phyloP scores from a whole-genome alignment of 768 basidiomycete species.

The Rhizopogon vulgaris region DNA sequence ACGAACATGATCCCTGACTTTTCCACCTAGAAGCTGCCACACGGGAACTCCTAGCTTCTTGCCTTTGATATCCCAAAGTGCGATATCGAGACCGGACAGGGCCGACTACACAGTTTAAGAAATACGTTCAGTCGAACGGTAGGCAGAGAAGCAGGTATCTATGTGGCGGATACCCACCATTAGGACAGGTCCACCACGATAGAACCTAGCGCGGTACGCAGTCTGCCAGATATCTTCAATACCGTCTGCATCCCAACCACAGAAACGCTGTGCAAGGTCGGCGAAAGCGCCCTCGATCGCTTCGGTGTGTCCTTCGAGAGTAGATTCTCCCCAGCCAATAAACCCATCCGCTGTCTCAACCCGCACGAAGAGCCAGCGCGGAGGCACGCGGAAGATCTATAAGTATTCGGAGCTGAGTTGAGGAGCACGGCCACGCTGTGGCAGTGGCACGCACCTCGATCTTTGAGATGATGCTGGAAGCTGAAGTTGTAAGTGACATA shows the following conservation, averaged over 20 bases:
- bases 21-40: conserved; percentile 65
- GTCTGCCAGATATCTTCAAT: conserved; percentile 73
- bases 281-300: conserved; percentile 62
- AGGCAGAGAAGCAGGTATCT: not conserved
- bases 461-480: conserved; percentile 19
- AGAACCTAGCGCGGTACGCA: conserved; percentile 63
- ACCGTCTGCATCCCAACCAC: conserved; percentile 54
- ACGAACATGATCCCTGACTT: conserved; percentile 52
- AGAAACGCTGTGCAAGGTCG: conserved; percentile 54
- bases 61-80: conserved; percentile 77
- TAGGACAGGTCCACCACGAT: conserved; percentile 64
- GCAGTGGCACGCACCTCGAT: conserved; percentile 17
- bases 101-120: conserved; percentile 31
- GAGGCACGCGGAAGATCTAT: conserved; percentile 61
- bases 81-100: conserved; percentile 59
- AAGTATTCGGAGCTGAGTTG: not conserved
- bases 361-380: conserved; percentile 68
- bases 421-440: not conserved
- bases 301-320: conserved; percentile 68
- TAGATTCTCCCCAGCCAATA: conserved; percentile 72
- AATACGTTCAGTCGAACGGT: not conserved
- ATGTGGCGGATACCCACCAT: conserved; percentile 37
- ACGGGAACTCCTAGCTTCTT: conserved; percentile 62
- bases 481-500: conserved; percentile 12
- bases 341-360: conserved; percentile 58